Conservation (phyloP, 2,329 filamentous ascomycete species). For the Venturia pyrina region DNA sequence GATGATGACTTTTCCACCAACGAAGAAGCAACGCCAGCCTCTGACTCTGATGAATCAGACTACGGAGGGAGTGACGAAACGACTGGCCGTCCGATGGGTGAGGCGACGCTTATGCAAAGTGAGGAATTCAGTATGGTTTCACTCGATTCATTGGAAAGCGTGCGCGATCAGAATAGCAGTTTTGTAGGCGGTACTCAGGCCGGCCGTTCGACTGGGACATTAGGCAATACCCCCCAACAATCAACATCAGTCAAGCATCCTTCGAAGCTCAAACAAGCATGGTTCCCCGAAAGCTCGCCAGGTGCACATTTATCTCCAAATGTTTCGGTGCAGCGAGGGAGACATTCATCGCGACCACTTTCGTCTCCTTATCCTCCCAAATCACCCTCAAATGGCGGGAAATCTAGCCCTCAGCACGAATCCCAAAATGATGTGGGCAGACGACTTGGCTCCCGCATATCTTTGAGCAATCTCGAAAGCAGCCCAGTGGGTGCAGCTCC, state of each 20-base stretch:
- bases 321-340: background rate
- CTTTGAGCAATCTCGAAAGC: background rate
- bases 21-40: background rate
- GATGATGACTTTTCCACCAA: background rate
- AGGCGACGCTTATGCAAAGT: conserved; percentile 36
- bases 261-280: background rate
- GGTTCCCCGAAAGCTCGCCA: background rate
- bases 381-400: background rate
- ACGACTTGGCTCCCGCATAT: background rate
- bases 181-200: background rate
- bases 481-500: background rate
- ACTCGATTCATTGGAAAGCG: conserved; percentile 34
- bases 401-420: background rate
- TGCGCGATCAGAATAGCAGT: conserved; percentile 15
- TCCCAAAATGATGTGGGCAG: background rate
- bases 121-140: conserved; percentile 44
- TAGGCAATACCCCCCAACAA: background rate
- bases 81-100: conserved; percentile 27
- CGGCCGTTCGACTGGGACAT: background rate
- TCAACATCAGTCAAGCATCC: background rate
- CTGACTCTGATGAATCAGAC: conserved; percentile 17
- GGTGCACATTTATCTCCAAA: background rate
- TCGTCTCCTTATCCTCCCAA: background rate
- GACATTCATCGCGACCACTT: background rate
- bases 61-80: conserved; percentile 19